Conservation (phyloP, 2,329 filamentous ascomycete species). For the Curvularia hawaiiensis region DNA sequence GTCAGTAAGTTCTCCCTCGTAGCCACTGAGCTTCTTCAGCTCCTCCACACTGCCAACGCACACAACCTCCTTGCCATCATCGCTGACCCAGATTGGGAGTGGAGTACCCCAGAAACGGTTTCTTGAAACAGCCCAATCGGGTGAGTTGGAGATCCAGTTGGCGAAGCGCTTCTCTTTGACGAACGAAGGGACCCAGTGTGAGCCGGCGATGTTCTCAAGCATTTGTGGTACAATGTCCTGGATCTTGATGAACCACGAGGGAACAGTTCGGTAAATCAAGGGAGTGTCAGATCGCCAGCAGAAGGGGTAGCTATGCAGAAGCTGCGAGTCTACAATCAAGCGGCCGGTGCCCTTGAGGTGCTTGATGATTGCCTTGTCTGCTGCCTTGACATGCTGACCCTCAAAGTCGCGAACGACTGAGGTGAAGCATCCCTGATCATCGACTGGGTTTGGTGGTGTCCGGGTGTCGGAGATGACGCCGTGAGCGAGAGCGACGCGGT, state of each 20-base stretch:
- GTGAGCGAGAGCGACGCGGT: slow-evolving; percentile 75
- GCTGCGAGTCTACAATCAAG: slow-evolving; percentile 81
- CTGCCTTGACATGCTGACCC: slow-evolving; percentile 87
- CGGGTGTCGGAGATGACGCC: slow-evolving; percentile 79
- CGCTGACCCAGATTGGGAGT: slow-evolving; percentile 88
- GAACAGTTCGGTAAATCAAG: slow-evolving; percentile 88
- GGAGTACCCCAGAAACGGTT: slow-evolving; percentile 97
- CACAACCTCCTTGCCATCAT: slow-evolving; percentile 84
- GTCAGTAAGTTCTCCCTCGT: slow-evolving; percentile 79
- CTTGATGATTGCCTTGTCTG: slow-evolving; percentile 93
- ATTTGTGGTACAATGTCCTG: slow-evolving; percentile 82
- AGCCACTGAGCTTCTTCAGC: slow-evolving; percentile 85
- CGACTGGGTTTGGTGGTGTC: slow-evolving; percentile 88
- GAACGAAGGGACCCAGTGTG: slow-evolving; percentile 88
- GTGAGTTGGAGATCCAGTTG: slow-evolving; percentile 88
- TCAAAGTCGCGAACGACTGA: slow-evolving; percentile 77
- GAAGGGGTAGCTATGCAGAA: slow-evolving; percentile 91
- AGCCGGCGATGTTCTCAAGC: slow-evolving; percentile 86
- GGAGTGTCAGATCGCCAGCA: slow-evolving; percentile 95
- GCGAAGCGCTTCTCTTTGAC: slow-evolving; percentile 92
- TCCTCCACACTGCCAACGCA: slow-evolving; percentile 86
- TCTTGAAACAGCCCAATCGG: slow-evolving; percentile 93
- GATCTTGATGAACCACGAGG: slow-evolving; percentile 94
- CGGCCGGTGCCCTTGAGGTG: slow-evolving; percentile 77
- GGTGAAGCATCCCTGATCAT: slow-evolving; percentile 81